These are phyloP conservation scores for Fusarium chaquense DNA, from an alignment of 2,329 filamentous ascomycete species.

Conservation along the genomic window DNA sequence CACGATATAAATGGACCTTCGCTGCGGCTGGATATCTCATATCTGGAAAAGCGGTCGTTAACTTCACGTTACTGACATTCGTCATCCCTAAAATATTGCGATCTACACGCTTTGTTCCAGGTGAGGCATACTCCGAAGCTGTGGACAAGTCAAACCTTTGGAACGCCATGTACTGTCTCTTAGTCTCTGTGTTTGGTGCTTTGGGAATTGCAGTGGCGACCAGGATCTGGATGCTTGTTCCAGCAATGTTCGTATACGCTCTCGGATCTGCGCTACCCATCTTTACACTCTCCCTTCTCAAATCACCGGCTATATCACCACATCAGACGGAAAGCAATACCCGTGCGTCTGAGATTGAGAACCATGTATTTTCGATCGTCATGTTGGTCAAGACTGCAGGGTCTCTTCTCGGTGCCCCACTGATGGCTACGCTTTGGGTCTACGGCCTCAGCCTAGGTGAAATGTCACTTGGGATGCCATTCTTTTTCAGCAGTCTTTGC, in stretches of 20 bases:
- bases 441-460: slow-evolving; percentile 56
- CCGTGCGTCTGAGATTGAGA: slow-evolving; percentile 49
- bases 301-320: slow-evolving; percentile 55
- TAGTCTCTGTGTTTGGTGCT: slow-evolving; percentile 53
- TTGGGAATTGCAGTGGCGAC: slow-evolving; percentile 57
- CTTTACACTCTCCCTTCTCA: slow-evolving; percentile 62
- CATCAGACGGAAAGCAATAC: neutral
- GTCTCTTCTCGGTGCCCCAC: slow-evolving; percentile 60
- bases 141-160: slow-evolving; percentile 38
- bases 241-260: slow-evolving; percentile 60
- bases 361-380: slow-evolving; percentile 62
- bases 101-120: neutral
- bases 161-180: slow-evolving; percentile 37
- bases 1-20: slow-evolving; percentile 61
- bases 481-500: slow-evolving; percentile 43
- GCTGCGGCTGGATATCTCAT: slow-evolving; percentile 61
- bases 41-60: slow-evolving; percentile 62
- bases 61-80: slow-evolving; percentile 59
- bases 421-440: slow-evolving; percentile 63
- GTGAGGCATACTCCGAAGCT: neutral
- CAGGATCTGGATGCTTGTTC: slow-evolving; percentile 56
- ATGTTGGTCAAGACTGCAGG: slow-evolving; percentile 64
- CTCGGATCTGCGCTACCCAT: slow-evolving; percentile 63
- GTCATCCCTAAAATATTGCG: slow-evolving; percentile 56
- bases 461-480: slow-evolving; percentile 43